A percentile compares a stretch with the other conserved stretches of the same genome.
These are phyloP conservation scores for Boletus sp. DNA, from an alignment of 1,284 basidiomycete species.

Conservation along the genomic window DNA sequence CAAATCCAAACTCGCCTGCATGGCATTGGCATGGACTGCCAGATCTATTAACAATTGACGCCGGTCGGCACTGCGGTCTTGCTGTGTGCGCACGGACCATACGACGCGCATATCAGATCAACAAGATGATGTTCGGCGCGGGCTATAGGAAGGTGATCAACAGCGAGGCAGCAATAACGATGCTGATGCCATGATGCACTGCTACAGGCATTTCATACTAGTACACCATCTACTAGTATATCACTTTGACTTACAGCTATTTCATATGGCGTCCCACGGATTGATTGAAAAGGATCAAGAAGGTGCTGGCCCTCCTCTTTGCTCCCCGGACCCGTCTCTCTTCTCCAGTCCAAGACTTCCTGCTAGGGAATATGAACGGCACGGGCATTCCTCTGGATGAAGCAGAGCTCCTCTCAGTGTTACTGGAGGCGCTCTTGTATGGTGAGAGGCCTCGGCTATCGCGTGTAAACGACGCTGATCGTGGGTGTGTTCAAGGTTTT, in stretches of 20 bases:
- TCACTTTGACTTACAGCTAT: too few relatives aligned
- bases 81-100: slow-evolving; percentile 24
- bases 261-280: background rate
- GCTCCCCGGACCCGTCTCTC: background rate
- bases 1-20: slow-evolving; percentile 25
- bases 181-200: too few relatives aligned
- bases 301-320: background rate
- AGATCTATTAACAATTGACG: slow-evolving; percentile 22
- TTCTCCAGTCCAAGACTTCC: background rate
- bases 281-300: background rate
- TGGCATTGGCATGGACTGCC: slow-evolving; percentile 24
- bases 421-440: slow-evolving; percentile 7
- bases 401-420: background rate
- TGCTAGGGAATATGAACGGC: background rate
- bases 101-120: too few relatives aligned
- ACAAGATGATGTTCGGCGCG: too few relatives aligned
- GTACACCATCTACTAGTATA: background rate
- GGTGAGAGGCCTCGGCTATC: background rate
- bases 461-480: background rate
- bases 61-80: slow-evolving; percentile 14
- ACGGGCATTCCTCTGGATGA: background rate
- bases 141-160: too few relatives aligned
- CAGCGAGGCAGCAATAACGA: too few relatives aligned
- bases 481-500: background rate
- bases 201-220: background rate